Conservation (phyloP, 2,329 filamentous ascomycete species). For the Venturia carpophila region DNA sequence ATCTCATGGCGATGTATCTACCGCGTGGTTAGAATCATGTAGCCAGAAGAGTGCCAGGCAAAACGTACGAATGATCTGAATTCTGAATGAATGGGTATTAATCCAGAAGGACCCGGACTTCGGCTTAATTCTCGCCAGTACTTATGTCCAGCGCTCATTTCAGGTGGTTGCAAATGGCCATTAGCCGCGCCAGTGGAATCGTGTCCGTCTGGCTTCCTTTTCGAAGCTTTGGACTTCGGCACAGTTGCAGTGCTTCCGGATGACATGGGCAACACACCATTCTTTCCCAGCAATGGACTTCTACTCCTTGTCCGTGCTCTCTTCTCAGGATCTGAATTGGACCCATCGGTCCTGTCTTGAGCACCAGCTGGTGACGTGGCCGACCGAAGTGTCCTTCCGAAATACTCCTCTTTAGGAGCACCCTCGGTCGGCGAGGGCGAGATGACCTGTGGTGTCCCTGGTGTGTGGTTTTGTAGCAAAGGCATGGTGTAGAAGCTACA, state of each 20-base stretch:
- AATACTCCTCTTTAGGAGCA: constrained; percentile 52
- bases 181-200: constrained; percentile 39
- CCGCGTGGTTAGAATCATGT: not conserved
- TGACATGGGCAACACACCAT: constrained; percentile 7
- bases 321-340: constrained; percentile 45
- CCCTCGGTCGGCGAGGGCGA: constrained; percentile 72
- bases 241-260: constrained; percentile 12
- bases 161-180: constrained; percentile 61
- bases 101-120: constrained; percentile 82
- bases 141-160: constrained; percentile 34
- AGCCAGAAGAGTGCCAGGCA: not conserved
- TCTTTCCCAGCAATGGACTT: constrained; percentile 47
- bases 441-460: constrained; percentile 71
- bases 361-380: constrained; percentile 51
- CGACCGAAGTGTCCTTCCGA: constrained; percentile 63
- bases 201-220: constrained; percentile 15
- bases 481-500: not conserved
- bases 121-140: constrained; percentile 84
- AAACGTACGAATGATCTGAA: constrained; percentile 72
- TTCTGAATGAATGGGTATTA: constrained; percentile 90
- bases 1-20: constrained; percentile 85
- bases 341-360: constrained; percentile 38
- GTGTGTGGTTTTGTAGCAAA: not conserved
- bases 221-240: constrained; percentile 30
- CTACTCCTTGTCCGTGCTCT: constrained; percentile 63